Percentiles rank a stretch among this genome's conserved stretches.
Conservation (phyloP, 2,329 filamentous ascomycete genomes). For the Xylaria arbuscula region DNA sequence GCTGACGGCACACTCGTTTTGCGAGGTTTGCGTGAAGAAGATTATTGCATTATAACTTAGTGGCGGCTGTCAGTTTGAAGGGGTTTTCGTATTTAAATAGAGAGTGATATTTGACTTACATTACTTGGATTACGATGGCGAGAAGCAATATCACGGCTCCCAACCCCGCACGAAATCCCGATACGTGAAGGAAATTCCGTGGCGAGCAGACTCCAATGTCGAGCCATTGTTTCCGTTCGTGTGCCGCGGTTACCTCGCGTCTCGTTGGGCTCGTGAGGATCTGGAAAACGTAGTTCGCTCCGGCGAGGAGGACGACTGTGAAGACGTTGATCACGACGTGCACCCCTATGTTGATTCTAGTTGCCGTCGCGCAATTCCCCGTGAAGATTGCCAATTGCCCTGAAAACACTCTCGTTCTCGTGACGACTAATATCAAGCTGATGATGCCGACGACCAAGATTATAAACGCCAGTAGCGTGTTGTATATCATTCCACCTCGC, state of each 20-base stretch:
- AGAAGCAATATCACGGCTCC: slow-evolving; percentile 55
- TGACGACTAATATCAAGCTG: slow-evolving; percentile 54
- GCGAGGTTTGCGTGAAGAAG: slow-evolving; percentile 53
- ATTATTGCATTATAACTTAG: slow-evolving; percentile 64
- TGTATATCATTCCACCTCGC: slow-evolving; percentile 60
- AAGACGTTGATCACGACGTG: slow-evolving; percentile 59
- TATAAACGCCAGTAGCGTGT: slow-evolving; percentile 55
- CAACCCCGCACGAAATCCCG: slow-evolving; percentile 54
- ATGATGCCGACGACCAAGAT: slow-evolving; percentile 53
- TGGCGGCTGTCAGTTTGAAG: slow-evolving; percentile 24
- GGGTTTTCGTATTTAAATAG: neutral
- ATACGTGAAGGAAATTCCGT: slow-evolving; percentile 60
- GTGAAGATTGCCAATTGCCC: slow-evolving; percentile 54
- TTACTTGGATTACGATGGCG: slow-evolving; percentile 61
- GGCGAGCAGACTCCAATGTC: slow-evolving; percentile 66
- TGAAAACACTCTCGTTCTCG: slow-evolving; percentile 49
- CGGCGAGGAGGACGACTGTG: slow-evolving; percentile 57
- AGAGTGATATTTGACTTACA: slow-evolving; percentile 53
- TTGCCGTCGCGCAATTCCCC: slow-evolving; percentile 54
- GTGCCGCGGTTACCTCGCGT: slow-evolving; percentile 59
- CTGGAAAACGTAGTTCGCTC: slow-evolving; percentile 65
- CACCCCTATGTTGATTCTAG: slow-evolving; percentile 55
- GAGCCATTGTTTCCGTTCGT: slow-evolving; percentile 60
- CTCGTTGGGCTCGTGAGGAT: slow-evolving; percentile 66
- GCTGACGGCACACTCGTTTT: slow-evolving; percentile 54